Conservation (phyloP, 2,329 filamentous ascomycete genomes). For the Beauveria sp. region DNA sequence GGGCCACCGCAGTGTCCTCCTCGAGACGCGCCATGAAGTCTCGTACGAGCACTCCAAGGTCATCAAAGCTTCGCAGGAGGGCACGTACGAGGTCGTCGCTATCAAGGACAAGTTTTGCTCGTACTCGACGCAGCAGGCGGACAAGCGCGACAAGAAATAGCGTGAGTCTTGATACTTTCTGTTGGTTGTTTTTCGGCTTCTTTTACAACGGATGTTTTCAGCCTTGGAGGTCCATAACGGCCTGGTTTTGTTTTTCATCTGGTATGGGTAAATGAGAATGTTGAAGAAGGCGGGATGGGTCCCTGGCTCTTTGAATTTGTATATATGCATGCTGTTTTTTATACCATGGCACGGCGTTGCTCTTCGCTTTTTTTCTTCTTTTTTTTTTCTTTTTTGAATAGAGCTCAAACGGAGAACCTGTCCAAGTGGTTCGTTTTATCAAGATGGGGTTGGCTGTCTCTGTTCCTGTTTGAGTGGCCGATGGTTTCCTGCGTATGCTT, state of each 20-base stretch:
- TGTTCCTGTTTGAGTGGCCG: slow-evolving; percentile 6
- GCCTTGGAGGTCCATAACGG: not conserved
- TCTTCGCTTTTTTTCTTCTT: slow-evolving; percentile 6
- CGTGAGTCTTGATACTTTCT: not conserved
- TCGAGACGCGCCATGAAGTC: slow-evolving; percentile 86
- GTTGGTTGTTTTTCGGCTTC: not conserved
- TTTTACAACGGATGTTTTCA: not conserved
- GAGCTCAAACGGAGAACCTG: not conserved
- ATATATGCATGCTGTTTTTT: slow-evolving; percentile 7
- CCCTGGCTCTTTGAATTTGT: not conserved
- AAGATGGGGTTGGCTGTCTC: not conserved
- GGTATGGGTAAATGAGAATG: not conserved
- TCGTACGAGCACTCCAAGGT: slow-evolving; percentile 76
- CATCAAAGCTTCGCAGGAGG: slow-evolving; percentile 82
- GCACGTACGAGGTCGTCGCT: slow-evolving; percentile 92
- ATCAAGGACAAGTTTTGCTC: slow-evolving; percentile 92
- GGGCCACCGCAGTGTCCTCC: slow-evolving; percentile 67
- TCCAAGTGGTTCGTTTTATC: not conserved
- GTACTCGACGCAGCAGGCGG: slow-evolving; percentile 65
- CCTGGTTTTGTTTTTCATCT: not conserved
- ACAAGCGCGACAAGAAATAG: slow-evolving; percentile 38
- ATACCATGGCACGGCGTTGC: slow-evolving; percentile 32
- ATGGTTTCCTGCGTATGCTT: not conserved
- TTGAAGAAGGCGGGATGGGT: not conserved
- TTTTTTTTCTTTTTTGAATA: slow-evolving; percentile 9